Base-by-base conservation (phyloP, 2,329 filamentous ascomycete species). In the Talaromyces sp. region DNA sequence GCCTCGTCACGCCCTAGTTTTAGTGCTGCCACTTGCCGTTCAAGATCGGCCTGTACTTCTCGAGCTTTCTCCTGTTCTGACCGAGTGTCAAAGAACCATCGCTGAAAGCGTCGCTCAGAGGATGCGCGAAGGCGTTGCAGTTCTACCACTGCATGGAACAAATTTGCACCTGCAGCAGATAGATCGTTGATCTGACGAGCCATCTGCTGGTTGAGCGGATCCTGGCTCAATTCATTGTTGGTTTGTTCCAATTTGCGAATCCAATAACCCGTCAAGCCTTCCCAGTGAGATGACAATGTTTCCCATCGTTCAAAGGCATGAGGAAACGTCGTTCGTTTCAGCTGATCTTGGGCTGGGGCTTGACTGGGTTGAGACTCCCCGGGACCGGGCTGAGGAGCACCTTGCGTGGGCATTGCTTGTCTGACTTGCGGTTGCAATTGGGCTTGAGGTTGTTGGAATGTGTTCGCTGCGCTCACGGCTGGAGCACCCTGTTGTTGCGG, bases 241-340 rank as follows among this genome's bases (percentile, higher is more conserved):
- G 96, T 96, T 70, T 94, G 86, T 74, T 99, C 90, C 7, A 99
- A 80, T 65, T 91, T 87, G 48, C 91, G 88, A 63, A 99, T 94
- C 93, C 94, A 99, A 75, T 96, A 97, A 60, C 91, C 93, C 0
- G 94, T 97, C 60, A 99, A 81, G 4, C 94, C 94, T 72, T 99
- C 94, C 94, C 94, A 99, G 66, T 97, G 93, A 5, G 94, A 95
- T 0, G 94, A 99, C 2, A 99, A 77, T 0, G 90, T 93, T 71
- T 99, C 94, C 94, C 94, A 99, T 60, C 94, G 84, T 73, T 99
- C 93, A 68, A 99, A 99, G 0, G 94, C 94, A 74, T 97, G 94
- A 0, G 94, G 94, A 64, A 99, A 97, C 0, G 87, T 86, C 48
- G 88, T 89, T 58, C 85, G 73, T 56, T 67, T 71, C 22, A 69